Percentiles rank a stretch among this genome's conserved stretches.
Evolutionary conservation across 768 basidiomycete species (phyloP).

Genomic region (Coprinopsis cinerea): DNA sequence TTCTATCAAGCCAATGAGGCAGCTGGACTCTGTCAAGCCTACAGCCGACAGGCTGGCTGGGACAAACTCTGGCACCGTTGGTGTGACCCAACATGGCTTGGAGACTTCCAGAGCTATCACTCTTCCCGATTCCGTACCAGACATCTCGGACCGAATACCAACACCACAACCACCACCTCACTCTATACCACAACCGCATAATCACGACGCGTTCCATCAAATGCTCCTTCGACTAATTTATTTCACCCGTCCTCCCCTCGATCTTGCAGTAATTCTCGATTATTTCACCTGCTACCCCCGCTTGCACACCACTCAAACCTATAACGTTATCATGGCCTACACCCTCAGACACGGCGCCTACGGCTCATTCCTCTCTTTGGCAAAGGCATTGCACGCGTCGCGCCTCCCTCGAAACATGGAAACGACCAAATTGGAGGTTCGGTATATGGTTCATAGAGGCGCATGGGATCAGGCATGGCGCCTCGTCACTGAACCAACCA

Average conservation of each 20-base stretch:
- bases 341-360: conserved; percentile 13
- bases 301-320: conserved; percentile 13
- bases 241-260: conserved; percentile 6
- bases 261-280: conserved; percentile 12
- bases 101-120: no score
- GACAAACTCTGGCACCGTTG: no score
- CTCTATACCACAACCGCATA: not conserved
- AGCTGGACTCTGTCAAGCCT: no score
- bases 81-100: no score
- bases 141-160: no score
- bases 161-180: not conserved
- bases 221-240: conserved; percentile 3
- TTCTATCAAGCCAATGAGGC: no score
- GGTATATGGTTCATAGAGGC: conserved; percentile 14
- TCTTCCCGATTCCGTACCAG: no score
- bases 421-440: conserved; percentile 12
- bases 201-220: not conserved
- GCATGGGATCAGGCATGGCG: conserved; percentile 14
- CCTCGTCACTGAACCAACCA: not conserved
- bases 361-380: conserved; percentile 11
- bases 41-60: no score
- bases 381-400: conserved; percentile 8
- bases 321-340: conserved; percentile 13
- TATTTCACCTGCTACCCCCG: conserved; percentile 12
- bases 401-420: conserved; percentile 5